Evolutionary conservation across 495 filamentous ascomycete species (phyloP).

Genomic region (Penicillium dipodomyicola): DNA sequence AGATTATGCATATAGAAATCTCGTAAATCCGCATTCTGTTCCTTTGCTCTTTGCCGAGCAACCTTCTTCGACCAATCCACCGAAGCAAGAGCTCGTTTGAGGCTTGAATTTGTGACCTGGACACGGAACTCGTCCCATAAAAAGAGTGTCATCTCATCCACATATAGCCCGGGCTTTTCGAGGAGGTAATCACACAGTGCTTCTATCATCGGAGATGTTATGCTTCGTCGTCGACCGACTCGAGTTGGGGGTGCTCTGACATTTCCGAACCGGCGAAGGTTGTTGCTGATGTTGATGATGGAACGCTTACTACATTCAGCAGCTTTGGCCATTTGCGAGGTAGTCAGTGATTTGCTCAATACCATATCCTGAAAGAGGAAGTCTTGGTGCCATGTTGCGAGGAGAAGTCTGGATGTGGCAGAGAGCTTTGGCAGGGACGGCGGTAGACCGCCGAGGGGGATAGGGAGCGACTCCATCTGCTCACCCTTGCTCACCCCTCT

Average conservation of each 20-base stretch:
- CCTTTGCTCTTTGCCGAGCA: conserved; percentile 23
- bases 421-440: too few species aligned
- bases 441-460: too few species aligned
- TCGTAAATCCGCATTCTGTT: conserved; percentile 33
- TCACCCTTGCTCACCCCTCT: too few species aligned
- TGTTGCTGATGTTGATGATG: conserved; percentile 6
- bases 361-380: conserved; percentile 9
- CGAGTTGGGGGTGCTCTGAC: conserved; percentile 6
- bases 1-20: conserved; percentile 35
- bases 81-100: conserved; percentile 10
- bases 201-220: conserved; percentile 7
- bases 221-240: not conserved
- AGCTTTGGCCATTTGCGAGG: conserved; percentile 5
- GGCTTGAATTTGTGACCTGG: conserved; percentile 5
- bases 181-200: conserved; percentile 3
- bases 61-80: conserved; percentile 16
- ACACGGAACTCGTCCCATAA: conserved; percentile 18
- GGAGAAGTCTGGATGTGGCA: not conserved
- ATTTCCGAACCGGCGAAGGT: conserved; percentile 3
- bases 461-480: too few species aligned
- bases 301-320: conserved; percentile 6
- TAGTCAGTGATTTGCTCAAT: not conserved
- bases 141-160: conserved; percentile 22
- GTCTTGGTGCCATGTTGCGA: conserved; percentile 13
- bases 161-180: conserved; percentile 13